Evolutionary conservation across 2,329 filamentous ascomycete genomes (phyloP).

Genomic region (Alternaria arborescens): DNA sequence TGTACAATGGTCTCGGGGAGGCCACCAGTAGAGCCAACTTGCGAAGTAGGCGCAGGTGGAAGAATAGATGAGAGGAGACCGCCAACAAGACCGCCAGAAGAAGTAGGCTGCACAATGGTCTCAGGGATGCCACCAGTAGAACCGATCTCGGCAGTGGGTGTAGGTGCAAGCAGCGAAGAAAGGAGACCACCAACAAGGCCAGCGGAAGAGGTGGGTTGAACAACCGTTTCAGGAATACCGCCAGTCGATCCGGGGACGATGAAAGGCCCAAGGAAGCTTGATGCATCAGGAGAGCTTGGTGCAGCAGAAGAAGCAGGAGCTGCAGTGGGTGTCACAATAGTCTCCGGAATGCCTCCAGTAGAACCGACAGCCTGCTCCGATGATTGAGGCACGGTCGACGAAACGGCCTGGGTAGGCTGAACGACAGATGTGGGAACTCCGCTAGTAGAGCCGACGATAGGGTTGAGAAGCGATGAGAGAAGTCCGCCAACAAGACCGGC

Average conservation of each 20-base stretch:
- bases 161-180: conserved; percentile 25
- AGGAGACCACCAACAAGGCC: conserved; percentile 23
- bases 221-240: conserved; percentile 17
- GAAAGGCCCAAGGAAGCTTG: conserved; percentile 35
- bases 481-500: conserved; percentile 12
- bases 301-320: conserved; percentile 16
- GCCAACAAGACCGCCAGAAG: conserved; percentile 16
- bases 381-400: conserved; percentile 13
- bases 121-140: conserved; percentile 26
- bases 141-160: conserved; percentile 12
- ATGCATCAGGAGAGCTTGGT: conserved; percentile 19
- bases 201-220: conserved; percentile 23
- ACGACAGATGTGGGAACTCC: conserved; percentile 29
- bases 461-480: conserved; percentile 22
- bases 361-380: conserved; percentile 20
- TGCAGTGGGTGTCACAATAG: conserved; percentile 27
- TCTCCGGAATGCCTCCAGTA: conserved; percentile 27
- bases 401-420: conserved; percentile 24
- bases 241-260: conserved; percentile 36
- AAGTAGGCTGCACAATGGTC: conserved; percentile 14
- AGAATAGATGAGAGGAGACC: conserved; percentile 25
- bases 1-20: conserved; percentile 20
- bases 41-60: conserved; percentile 19
- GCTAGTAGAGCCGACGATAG: conserved; percentile 32
- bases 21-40: conserved; percentile 23